phyloP scores from a whole-genome alignment of 139 green algal genomes.

The Coelastrella sp. region DNA sequence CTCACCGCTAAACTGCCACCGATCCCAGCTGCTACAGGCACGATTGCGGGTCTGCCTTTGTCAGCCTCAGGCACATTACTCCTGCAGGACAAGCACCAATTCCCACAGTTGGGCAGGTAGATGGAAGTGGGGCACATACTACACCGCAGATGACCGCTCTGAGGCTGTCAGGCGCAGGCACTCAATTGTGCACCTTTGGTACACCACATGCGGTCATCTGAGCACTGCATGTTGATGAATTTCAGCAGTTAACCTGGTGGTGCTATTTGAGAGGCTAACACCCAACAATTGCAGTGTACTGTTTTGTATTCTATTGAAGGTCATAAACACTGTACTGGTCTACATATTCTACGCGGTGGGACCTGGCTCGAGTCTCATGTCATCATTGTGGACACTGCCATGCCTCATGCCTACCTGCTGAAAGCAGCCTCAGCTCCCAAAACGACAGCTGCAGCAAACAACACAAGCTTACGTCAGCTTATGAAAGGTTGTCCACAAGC shows the following conservation, averaged over 20 bases:
- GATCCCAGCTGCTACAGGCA: slow-evolving; percentile 48
- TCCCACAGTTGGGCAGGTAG: not conserved
- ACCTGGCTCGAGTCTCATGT: not conserved
- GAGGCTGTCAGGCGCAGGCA: too few species aligned
- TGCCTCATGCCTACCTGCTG: slow-evolving; percentile 21
- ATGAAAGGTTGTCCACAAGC: not conserved
- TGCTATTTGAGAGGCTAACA: too few species aligned
- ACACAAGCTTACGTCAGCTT: not conserved
- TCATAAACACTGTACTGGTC: too few species aligned
- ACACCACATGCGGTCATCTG: too few species aligned
- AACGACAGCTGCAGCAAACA: slow-evolving; percentile 41
- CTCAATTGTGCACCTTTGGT: too few species aligned
- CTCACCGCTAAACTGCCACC: slow-evolving; percentile 41
- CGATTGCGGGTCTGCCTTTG: slow-evolving; percentile 39
- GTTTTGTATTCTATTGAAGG: too few species aligned
- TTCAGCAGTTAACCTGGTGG: too few species aligned
- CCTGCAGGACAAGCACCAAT: not conserved
- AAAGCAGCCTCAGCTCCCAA: slow-evolving; percentile 36
- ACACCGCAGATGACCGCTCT: too few species aligned
- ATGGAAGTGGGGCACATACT: not conserved
- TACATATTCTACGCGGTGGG: too few species aligned
- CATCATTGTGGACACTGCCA: not conserved
- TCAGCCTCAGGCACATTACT: slow-evolving; percentile 38
- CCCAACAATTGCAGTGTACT: too few species aligned
- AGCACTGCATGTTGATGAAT: too few species aligned